A percentile compares a stretch with the other conserved stretches of the same genome.
Evolutionary conservation across 345 rosid genomes (phyloP).

Genomic region (Eucalyptus virginea): DNA sequence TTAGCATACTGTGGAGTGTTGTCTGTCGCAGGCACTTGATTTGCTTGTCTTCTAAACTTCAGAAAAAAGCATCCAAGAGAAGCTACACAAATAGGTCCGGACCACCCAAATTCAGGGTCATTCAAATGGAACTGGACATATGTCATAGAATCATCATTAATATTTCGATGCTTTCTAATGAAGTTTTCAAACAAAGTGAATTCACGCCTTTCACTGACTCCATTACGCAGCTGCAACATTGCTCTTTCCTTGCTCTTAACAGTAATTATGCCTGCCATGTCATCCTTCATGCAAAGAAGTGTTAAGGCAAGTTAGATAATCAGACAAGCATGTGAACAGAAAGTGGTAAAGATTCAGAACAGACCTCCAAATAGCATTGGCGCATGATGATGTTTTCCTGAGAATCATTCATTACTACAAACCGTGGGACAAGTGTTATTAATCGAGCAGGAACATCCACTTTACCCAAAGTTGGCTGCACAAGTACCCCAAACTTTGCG

Average conservation of each 20-base stretch:
- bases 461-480: slow-evolving; percentile 41
- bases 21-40: slow-evolving; percentile 23
- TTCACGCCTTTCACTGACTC: slow-evolving; percentile 36
- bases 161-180: slow-evolving; percentile 67
- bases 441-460: slow-evolving; percentile 47
- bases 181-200: slow-evolving; percentile 68
- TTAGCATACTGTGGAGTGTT: slow-evolving; percentile 48
- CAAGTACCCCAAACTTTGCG: slow-evolving; percentile 66
- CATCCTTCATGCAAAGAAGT: slow-evolving; percentile 41
- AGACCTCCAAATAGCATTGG: slow-evolving; percentile 74
- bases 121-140: slow-evolving; percentile 58
- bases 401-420: slow-evolving; percentile 62
- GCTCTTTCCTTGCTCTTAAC: slow-evolving; percentile 46
- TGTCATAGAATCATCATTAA: slow-evolving; percentile 28
- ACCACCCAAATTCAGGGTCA: slow-evolving; percentile 60
- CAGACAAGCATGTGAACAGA: not conserved
- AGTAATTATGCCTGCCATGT: slow-evolving; percentile 29
- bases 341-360: not conserved
- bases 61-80: slow-evolving; percentile 81
- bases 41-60: slow-evolving; percentile 56
- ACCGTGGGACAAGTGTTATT: slow-evolving; percentile 64
- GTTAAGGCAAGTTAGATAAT: not conserved
- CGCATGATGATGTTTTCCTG: slow-evolving; percentile 53
- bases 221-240: slow-evolving; percentile 39
- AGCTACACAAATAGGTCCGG: slow-evolving; percentile 87